Base-by-base conservation (phyloP, 2,329 filamentous ascomycete species). In the Xylaria sp. region DNA sequence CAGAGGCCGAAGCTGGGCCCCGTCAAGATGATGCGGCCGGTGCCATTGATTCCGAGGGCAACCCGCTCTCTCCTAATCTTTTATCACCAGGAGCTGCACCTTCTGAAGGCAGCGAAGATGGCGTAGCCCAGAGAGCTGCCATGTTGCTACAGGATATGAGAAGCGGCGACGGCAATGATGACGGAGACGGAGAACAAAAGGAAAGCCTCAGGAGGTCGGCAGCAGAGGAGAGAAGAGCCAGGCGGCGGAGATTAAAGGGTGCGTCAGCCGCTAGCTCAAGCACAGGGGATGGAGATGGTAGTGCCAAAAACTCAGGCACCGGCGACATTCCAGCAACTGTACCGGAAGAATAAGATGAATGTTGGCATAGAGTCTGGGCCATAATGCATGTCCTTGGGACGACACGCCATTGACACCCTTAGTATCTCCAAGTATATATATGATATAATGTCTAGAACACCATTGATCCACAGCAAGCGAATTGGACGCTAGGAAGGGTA, bases 81-180 rank as follows among this genome's bases (percentile, higher is more conserved):
- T 77, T 80, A 57, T 84, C 85, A 10, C 82, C 84, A 2, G 79
- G 81, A 39, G 73, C 73, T 51, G 69, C 66, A 41, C 82, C 76
- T 37, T 70, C 73, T 12, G 74, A 65, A 61, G 72, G 62, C n/a
- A 82, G 82, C 60, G 86, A 87, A 68, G 86, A 94, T 80, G 94
- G 97, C 72, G 90, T 98, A 34, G 94, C 94, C 2, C 92, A 94
- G 74, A 89, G 94, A 62, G 94, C 95, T 2, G 94, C 94, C 1
- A 89, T 91, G 72, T 84, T 98, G 79, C 84, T 98, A 37, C 92
- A 97, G 77, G 94, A 94, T 55, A 91, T 98, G 80, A 89, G 94
- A 68, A 86, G 88, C 32, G 87, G 88, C 51, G 88, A 90, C 58
- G 87, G 89, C 51, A 89, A 74, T 65, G 88, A 87, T 25, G 86